Base-by-base conservation (phyloP, 2,329 filamentous ascomycete genomes). In the Rasamsonia emersonii region DNA sequence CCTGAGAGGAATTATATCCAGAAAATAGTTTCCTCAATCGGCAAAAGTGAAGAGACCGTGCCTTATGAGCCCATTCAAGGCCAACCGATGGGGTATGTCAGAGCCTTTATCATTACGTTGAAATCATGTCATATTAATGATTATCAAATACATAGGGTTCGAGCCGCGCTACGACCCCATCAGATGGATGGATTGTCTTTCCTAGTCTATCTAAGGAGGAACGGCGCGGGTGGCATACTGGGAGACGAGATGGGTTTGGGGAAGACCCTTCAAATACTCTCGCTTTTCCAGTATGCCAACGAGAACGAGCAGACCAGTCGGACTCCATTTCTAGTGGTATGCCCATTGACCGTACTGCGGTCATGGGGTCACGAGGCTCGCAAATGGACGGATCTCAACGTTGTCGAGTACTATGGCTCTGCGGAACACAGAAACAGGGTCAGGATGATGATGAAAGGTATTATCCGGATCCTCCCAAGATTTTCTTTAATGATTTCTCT, bases 151-250 rank as follows among this genome's bases (percentile, higher is more conserved):
- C 34, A 37, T 28, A 62, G 57, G 2, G 60, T 75, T 9, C 65
- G 47, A 2, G 71, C 71, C 1, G 59, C 45, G 0, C 66, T 72
- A 51, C 72, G 71, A 42, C 59, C 65, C 3, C 70, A 72, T 28
- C 69, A 71, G 37, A 45, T 71, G 0, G 59, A 64, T 3, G 69
- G 68, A 1, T 49, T 72, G 0, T 67, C 64, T 0, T 71, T 70
- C 42, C 55, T 72, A 5, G 44, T 67, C 1, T 60, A 67, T 17
- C 23, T 55, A 1, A 29, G 44, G 20, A 37, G 27, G 0, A 56
- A 57, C 15, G 45, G 44, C 4, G 28, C 47, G 1, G 40, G 46
- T 7, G 51, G 51, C 2, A 46, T 56, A 1, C 34, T 53, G 0
- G 47, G 35, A 0, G 53, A 54, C 24, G 51, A 49, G 4, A 56